Conservation (phyloP, 2,329 filamentous ascomycete genomes). For the Microcera coccophila region DNA sequence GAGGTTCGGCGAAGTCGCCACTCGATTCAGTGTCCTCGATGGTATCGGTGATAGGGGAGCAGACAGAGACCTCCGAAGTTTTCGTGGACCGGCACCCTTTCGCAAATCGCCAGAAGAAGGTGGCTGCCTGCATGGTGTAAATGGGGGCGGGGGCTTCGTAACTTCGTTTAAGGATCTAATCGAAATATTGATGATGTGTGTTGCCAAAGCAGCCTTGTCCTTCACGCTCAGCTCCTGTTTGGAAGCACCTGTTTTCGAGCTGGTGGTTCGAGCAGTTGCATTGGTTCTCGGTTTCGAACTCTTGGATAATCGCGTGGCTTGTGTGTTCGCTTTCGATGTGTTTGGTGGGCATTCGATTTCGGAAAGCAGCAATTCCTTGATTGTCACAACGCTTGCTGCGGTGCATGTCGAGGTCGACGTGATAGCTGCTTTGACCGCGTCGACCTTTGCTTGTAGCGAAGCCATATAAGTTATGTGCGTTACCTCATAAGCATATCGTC, state of each 20-base stretch:
- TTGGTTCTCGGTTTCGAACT: slow-evolving; percentile 24
- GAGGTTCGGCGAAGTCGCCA: slow-evolving; percentile 50
- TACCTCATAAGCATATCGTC: slow-evolving; percentile 33
- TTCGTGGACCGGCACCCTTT: slow-evolving; percentile 36
- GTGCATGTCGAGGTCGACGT: slow-evolving; percentile 53
- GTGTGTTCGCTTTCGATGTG: slow-evolving; percentile 25
- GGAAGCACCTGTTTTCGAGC: slow-evolving; percentile 14
- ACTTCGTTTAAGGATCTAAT: slow-evolving; percentile 67
- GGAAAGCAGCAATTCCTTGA: slow-evolving; percentile 45
- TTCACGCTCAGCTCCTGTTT: slow-evolving; percentile 32
- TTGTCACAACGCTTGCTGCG: slow-evolving; percentile 42
- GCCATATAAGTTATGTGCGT: slow-evolving; percentile 37
- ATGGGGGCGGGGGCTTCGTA: slow-evolving; percentile 45
- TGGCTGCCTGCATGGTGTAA: slow-evolving; percentile 32
- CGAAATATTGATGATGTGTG: slow-evolving; percentile 66
- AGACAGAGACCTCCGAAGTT: slow-evolving; percentile 53
- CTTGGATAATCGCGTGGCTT: slow-evolving; percentile 26
- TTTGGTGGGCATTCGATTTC: slow-evolving; percentile 29
- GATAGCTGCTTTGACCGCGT: slow-evolving; percentile 53
- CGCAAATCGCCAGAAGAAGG: slow-evolving; percentile 32
- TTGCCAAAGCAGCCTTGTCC: slow-evolving; percentile 65
- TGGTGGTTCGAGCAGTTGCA: slow-evolving; percentile 4
- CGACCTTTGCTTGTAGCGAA: slow-evolving; percentile 41
- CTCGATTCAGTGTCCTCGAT: slow-evolving; percentile 57
- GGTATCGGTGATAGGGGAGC: slow-evolving; percentile 59